These are phyloP conservation scores for Tephrocybe sp. DNA, from an alignment of 768 basidiomycete species.

Conservation along the genomic window DNA sequence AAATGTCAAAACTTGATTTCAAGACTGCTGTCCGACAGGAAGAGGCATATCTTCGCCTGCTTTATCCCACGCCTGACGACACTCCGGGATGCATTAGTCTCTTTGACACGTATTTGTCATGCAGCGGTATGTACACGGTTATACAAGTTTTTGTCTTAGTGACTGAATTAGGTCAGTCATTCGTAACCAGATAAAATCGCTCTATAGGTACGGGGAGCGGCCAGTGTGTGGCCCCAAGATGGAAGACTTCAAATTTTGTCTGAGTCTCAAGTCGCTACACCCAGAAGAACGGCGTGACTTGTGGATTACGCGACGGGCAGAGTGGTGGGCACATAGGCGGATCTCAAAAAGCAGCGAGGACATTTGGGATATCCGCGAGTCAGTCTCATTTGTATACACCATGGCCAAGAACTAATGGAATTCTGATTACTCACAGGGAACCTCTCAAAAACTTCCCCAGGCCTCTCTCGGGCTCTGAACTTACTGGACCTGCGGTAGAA, in stretches of 20 bases:
- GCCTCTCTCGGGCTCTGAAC: slow-evolving; percentile 24
- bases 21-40: slow-evolving; percentile 66
- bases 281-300: slow-evolving; percentile 76
- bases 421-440: slow-evolving; percentile 34
- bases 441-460: slow-evolving; percentile 50
- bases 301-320: slow-evolving; percentile 86
- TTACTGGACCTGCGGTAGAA: slow-evolving; percentile 9
- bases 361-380: slow-evolving; percentile 90
- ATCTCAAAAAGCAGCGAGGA: slow-evolving; percentile 86
- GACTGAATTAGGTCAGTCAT: slow-evolving; percentile 49
- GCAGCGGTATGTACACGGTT: slow-evolving; percentile 50
- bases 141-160: neutral
- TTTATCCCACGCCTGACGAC: slow-evolving; percentile 77
- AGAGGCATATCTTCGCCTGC: slow-evolving; percentile 56
- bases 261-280: slow-evolving; percentile 76
- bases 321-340: slow-evolving; percentile 90
- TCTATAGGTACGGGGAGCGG: slow-evolving; percentile 84
- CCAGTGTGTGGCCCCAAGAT: slow-evolving; percentile 73
- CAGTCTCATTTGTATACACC: slow-evolving; percentile 26
- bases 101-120: slow-evolving; percentile 70
- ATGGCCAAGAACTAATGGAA: neutral
- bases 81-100: slow-evolving; percentile 80
- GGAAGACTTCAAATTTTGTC: slow-evolving; percentile 94
- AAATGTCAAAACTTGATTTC: slow-evolving; percentile 43
- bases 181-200: slow-evolving; percentile 74